Conservation (phyloP, 1,139 yeast species). For the Lodderomyces beijingensis region DNA sequence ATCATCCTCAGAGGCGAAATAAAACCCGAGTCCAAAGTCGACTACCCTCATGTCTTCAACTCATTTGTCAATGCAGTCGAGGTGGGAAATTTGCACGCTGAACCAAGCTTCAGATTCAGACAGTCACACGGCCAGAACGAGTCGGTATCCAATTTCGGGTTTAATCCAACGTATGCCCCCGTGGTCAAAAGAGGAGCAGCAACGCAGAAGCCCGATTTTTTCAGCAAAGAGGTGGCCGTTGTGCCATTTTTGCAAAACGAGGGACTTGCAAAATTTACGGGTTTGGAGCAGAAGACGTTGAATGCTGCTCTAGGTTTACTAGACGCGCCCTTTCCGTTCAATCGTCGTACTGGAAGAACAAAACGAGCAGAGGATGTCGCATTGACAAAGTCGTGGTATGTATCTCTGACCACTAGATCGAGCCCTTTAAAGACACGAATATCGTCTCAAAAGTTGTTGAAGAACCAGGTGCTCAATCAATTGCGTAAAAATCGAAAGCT, state of each 20-base stretch:
- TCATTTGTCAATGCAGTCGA: slow-evolving; percentile 67
- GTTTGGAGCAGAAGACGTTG: slow-evolving; percentile 36
- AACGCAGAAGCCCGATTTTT: slow-evolving; percentile 11
- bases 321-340: slow-evolving; percentile 85
- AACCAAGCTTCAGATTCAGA: slow-evolving; percentile 32
- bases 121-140: slow-evolving; percentile 57
- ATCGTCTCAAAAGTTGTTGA: slow-evolving; percentile 83
- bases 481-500: slow-evolving; percentile 45
- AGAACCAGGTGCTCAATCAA: slow-evolving; percentile 68
- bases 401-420: slow-evolving; percentile 62
- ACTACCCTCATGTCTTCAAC: slow-evolving; percentile 82
- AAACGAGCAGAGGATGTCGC: slow-evolving; percentile 90
- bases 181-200: slow-evolving; percentile 33
- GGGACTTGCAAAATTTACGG: slow-evolving; percentile 14
- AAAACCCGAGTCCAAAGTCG: slow-evolving; percentile 79
- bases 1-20: slow-evolving; percentile 75
- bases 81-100: no score
- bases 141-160: slow-evolving; percentile 55
- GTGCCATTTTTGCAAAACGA: slow-evolving; percentile 37
- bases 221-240: slow-evolving; percentile 25
- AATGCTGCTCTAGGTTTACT: slow-evolving; percentile 60
- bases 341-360: slow-evolving; percentile 64
- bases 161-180: slow-evolving; percentile 54
- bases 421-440: slow-evolving; percentile 73
- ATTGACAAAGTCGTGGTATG: slow-evolving; percentile 77